phyloP scores from a whole-genome alignment of 768 basidiomycete species.

The Lactifluus pinguis region DNA sequence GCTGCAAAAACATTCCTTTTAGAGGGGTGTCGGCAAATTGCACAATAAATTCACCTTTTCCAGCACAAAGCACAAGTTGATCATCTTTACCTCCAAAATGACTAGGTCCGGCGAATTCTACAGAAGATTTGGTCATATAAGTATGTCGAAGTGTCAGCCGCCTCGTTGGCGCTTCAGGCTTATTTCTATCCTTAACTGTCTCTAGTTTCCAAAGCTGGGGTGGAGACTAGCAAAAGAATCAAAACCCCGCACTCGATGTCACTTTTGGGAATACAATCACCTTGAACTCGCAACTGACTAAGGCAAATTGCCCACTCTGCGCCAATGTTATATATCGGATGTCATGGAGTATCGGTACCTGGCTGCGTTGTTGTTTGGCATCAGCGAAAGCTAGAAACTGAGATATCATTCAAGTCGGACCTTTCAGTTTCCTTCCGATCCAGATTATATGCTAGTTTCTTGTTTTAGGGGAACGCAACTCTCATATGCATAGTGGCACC shows the following conservation, averaged over 20 bases:
- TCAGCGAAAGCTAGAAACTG: not conserved
- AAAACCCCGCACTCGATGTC: not conserved
- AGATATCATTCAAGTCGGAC: slow-evolving; percentile 29
- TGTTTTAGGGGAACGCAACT: not conserved
- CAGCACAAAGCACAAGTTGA: slow-evolving; percentile 68
- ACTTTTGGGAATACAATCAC: slow-evolving; percentile 27
- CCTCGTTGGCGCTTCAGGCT: slow-evolving; percentile 27
- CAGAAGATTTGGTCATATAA: slow-evolving; percentile 56
- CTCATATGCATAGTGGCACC: slow-evolving; percentile 15
- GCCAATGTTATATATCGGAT: slow-evolving; percentile 63
- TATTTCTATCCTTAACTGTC: slow-evolving; percentile 42
- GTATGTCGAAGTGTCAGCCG: slow-evolving; percentile 49
- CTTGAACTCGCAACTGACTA: slow-evolving; percentile 70
- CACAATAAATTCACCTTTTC: slow-evolving; percentile 45
- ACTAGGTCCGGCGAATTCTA: slow-evolving; percentile 73
- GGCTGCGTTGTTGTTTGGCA: slow-evolving; percentile 31
- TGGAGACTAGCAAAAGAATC: slow-evolving; percentile 39
- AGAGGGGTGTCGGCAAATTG: not conserved
- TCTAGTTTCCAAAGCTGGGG: slow-evolving; percentile 74
- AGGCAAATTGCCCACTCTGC: slow-evolving; percentile 47
- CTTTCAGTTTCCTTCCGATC: slow-evolving; percentile 57
- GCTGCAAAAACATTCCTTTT: slow-evolving; percentile 33
- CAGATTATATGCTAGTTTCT: slow-evolving; percentile 53
- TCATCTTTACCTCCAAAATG: slow-evolving; percentile 78
- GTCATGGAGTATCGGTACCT: slow-evolving; percentile 65